Evolutionary conservation across 1,139 yeast genomes (phyloP).

Genomic region (Sugiyamaella pinicola): DNA sequence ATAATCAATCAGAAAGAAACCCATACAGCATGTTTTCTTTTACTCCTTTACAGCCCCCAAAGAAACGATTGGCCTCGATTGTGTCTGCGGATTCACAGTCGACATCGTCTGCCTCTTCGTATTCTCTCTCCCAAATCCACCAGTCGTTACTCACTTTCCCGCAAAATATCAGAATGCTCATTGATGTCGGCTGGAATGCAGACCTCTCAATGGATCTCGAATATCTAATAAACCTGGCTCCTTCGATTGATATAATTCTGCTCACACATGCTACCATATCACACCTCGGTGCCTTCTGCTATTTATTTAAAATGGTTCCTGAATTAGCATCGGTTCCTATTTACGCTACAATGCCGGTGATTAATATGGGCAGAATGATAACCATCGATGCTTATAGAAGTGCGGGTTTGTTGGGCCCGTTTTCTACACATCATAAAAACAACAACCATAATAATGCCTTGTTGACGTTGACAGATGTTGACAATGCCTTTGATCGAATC

Average conservation of each 20-base stretch:
- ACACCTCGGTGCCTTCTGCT: conserved; percentile 78
- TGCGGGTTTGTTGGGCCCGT: conserved; percentile 74
- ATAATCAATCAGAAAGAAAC: too few relatives aligned
- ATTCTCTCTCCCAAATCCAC: conserved; percentile 13
- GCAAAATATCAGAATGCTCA: conserved; percentile 36
- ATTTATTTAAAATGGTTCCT: conserved; percentile 64
- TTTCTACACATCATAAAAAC: conserved; percentile 33
- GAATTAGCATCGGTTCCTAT: conserved; percentile 70
- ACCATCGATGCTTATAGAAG: conserved; percentile 80
- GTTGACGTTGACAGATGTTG: conserved; percentile 74
- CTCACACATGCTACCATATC: conserved; percentile 85
- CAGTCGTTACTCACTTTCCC: conserved; percentile 39
- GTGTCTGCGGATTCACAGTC: conserved; percentile 3
- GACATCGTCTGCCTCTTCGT: not conserved
- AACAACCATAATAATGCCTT: conserved; percentile 45
- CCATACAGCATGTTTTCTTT: conserved; percentile 12
- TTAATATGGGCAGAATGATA: conserved; percentile 81
- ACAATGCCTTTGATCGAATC: conserved; percentile 72
- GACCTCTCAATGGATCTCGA: conserved; percentile 35
- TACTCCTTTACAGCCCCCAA: conserved; percentile 12
- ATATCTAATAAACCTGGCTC: conserved; percentile 29
- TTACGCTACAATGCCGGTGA: conserved; percentile 85
- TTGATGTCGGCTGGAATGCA: conserved; percentile 47
- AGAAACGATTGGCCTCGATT: conserved; percentile 12
- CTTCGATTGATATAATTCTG: conserved; percentile 53